A percentile compares a stretch with the other conserved stretches of the same genome.
phyloP scores from a whole-genome alignment of 2,329 filamentous ascomycete genomes.

The Botrytis porri region DNA sequence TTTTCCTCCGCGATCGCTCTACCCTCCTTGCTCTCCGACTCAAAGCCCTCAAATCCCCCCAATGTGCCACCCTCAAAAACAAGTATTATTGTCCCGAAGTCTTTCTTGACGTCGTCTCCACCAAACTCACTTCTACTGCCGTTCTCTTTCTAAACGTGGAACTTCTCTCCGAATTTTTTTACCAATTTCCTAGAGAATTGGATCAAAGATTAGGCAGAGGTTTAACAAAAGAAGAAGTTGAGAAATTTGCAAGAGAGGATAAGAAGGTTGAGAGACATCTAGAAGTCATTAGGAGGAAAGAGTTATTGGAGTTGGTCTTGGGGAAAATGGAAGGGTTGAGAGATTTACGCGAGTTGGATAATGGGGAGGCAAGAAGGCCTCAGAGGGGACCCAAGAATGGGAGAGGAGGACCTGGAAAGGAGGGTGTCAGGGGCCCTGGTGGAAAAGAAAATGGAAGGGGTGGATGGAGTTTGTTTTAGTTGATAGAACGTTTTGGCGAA shows the following conservation, averaged over 20 bases:
- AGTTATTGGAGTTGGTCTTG: conserved; percentile 86
- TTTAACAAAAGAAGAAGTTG: conserved; percentile 74
- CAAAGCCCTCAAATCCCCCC: conserved; percentile 81
- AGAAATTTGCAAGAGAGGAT: conserved; percentile 89
- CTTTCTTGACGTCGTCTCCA: conserved; percentile 95
- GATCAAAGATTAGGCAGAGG: conserved; percentile 82
- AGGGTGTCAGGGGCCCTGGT: conserved; percentile 20
- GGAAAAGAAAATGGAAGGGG: conserved; percentile 13
- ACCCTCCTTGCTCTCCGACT: conserved; percentile 90
- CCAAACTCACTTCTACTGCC: conserved; percentile 90
- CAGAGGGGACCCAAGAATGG: conserved; percentile 23
- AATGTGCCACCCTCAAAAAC: conserved; percentile 78
- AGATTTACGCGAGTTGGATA: conserved; percentile 62
- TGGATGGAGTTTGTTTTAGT: conserved; percentile 20
- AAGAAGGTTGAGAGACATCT: conserved; percentile 84
- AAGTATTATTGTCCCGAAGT: conserved; percentile 97
- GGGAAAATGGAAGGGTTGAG: conserved; percentile 93
- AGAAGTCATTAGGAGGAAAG: conserved; percentile 88
- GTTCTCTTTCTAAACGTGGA: conserved; percentile 98
- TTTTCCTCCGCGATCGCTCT: conserved; percentile 89
- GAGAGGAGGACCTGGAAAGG: conserved; percentile 19
- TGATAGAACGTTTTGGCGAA: background rate
- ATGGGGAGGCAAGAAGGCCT: conserved; percentile 46
- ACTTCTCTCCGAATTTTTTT: conserved; percentile 94
- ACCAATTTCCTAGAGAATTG: conserved; percentile 91